A percentile compares a stretch with the other conserved stretches of the same genome.
Evolutionary conservation across 1,284 basidiomycete species (phyloP).

Genomic region (Flammula alnicola): DNA sequence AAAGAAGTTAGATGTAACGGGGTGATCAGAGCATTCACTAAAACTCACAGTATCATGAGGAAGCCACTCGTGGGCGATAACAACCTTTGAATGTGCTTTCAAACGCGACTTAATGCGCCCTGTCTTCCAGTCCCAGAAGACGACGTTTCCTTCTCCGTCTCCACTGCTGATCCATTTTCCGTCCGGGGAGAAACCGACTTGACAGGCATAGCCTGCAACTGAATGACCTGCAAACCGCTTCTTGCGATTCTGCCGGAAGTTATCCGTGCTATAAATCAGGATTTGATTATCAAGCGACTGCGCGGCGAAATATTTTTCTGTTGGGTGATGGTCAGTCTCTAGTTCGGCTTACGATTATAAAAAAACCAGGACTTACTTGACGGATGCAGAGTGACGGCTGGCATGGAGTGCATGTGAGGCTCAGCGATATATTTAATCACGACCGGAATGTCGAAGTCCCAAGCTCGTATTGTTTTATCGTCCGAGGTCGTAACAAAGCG

Average conservation of each 20-base stretch:
- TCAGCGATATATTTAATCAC: slow-evolving; percentile 99
- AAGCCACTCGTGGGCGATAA: slow-evolving; percentile 97
- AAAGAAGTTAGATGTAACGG: slow-evolving; percentile 14
- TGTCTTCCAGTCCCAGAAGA: slow-evolving; percentile 99
- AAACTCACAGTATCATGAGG: slow-evolving; percentile 92
- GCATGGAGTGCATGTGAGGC: slow-evolving; percentile 99
- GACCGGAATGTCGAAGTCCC: slow-evolving; percentile 98
- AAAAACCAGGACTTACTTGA: slow-evolving; percentile 67
- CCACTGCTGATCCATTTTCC: slow-evolving; percentile 98
- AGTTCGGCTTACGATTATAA: slow-evolving; percentile 14
- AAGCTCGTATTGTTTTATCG: slow-evolving; percentile 98
- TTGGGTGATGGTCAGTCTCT: slow-evolving; percentile 22
- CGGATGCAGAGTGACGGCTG: slow-evolving; percentile 93
- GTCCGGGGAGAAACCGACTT: slow-evolving; percentile 96
- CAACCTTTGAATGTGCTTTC: slow-evolving; percentile 90
- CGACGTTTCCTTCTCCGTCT: slow-evolving; percentile 92
- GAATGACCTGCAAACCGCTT: slow-evolving; percentile 98
- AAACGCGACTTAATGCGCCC: slow-evolving; percentile 90
- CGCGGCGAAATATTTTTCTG: slow-evolving; percentile 95
- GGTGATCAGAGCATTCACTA: slow-evolving; percentile 10
- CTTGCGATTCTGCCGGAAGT: slow-evolving; percentile 97
- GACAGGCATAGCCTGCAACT: slow-evolving; percentile 95
- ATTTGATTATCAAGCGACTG: slow-evolving; percentile 99
- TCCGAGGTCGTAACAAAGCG: slow-evolving; percentile 98
- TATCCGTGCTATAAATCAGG: slow-evolving; percentile 94